Evolutionary conservation across 768 basidiomycete species (phyloP), one percentile per base, ranked within the genome.

Genomic region (Mycena belliarum): DNA sequence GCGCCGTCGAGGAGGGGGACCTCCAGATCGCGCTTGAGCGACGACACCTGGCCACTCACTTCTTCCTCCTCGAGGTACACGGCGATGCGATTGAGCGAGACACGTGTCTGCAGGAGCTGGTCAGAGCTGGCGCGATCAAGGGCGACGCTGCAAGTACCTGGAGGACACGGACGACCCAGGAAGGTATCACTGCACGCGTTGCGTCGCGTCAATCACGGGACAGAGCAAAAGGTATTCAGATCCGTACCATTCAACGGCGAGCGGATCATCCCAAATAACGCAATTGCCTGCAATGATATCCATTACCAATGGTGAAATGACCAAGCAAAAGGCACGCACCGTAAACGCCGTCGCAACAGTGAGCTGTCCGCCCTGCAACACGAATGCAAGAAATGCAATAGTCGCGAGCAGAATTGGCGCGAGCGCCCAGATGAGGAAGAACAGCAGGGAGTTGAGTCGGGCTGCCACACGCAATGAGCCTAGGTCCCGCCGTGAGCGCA

Each of bases 341-440:
- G 95, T 96, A 68, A 96, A 96, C 0, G 95, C 95, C 18, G 85
- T 79, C 10, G 88, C 79, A 47, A 95, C 79, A 0, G 91, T 89
- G 45, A 98, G 70, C 68, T 90, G 75, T 44, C 92, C 82, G 1
- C 90, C 89, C 62, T 81, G 83, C 60, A 84, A 73, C 25, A 95
- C 84, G 59, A 84, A 93, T 20, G 78, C 79, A 65, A 84, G 78
- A 79, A 96, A 96, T 2, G 89, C 86, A 16, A 90, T 80, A 54
- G 94, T 79, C 1, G 91, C 92, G 18, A 96, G 84, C 14, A 90
- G 69, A 46, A 93, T 86, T 0, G 94, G 94, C 0, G 89, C 89
- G 12, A 79, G 76, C 2, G 77, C 81, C 90, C 91, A 96, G n/a
- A 59, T 57, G 45, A 58, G 49, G 32, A 26, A 46, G 69, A 94